A percentile compares a stretch with the other conserved stretches of the same genome.
These are phyloP conservation scores for Neurospora sp. DNA, from an alignment of 2,329 filamentous ascomycete genomes.

Conservation along the genomic window DNA sequence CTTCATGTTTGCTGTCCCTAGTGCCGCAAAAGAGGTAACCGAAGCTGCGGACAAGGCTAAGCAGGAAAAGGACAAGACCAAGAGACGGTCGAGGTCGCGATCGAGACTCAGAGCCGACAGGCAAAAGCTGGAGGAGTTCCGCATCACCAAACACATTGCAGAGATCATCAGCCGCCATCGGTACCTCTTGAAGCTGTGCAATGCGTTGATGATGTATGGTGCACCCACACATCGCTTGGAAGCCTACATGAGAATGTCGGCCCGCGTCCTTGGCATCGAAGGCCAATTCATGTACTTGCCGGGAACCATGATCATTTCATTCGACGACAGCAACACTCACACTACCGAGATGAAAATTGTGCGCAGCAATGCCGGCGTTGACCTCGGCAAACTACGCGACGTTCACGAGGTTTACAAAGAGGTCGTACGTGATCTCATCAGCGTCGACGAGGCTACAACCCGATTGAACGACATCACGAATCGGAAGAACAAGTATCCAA, in stretches of 20 bases:
- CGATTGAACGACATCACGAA: constrained; percentile 47
- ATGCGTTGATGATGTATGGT: constrained; percentile 80
- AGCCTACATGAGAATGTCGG: constrained; percentile 85
- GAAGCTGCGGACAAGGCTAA: constrained; percentile 36
- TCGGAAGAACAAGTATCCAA: constrained; percentile 35
- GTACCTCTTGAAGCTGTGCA: constrained; percentile 77
- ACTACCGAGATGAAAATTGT: constrained; percentile 75
- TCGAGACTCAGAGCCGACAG: constrained; percentile 11
- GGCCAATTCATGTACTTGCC: constrained; percentile 85
- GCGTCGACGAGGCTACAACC: constrained; percentile 59
- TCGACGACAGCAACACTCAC: constrained; percentile 65
- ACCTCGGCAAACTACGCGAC: constrained; percentile 65
- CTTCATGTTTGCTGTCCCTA: constrained; percentile 40
- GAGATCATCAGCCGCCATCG: constrained; percentile 68
- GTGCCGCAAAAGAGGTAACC: constrained; percentile 31
- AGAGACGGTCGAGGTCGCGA: constrained; percentile 13
- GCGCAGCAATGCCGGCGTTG: constrained; percentile 56
- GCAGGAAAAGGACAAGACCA: constrained; percentile 14
- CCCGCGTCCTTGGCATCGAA: constrained; percentile 80
- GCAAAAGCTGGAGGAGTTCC: constrained; percentile 23
- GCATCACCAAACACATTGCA: constrained; percentile 50
- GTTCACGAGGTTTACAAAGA: constrained; percentile 72
- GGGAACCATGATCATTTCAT: constrained; percentile 89
- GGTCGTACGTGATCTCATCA: constrained; percentile 68
- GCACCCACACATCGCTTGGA: constrained; percentile 87